Conservation (phyloP, 1,284 basidiomycete species). For the Anthracocystis panici-leucophaei region DNA sequence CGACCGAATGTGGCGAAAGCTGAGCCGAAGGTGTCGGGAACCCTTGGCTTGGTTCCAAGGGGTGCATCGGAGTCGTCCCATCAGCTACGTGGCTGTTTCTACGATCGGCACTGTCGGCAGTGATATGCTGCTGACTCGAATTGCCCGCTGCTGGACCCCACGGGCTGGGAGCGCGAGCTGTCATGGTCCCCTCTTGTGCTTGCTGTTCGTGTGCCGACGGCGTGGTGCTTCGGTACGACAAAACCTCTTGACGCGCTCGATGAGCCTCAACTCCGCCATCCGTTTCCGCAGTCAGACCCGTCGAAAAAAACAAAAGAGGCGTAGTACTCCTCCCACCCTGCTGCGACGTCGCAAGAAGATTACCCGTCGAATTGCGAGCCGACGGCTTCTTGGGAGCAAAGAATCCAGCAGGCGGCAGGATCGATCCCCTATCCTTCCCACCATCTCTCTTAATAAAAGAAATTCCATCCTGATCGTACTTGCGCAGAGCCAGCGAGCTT, state of each 20-base stretch:
- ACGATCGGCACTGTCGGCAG: neutral
- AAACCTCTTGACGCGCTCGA: conserved; percentile 12
- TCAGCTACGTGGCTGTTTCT: neutral
- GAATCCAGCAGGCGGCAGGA: conserved; percentile 57
- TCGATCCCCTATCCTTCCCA: conserved; percentile 35
- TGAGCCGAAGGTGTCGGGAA: conserved; percentile 20
- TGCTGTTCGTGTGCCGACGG: conserved; percentile 10
- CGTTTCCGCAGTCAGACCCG: neutral
- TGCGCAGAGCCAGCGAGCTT: conserved; percentile 26
- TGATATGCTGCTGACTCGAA: conserved; percentile 9
- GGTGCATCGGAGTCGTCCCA: conserved; percentile 1
- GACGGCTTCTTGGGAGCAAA: conserved; percentile 53
- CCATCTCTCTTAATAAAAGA: conserved; percentile 41
- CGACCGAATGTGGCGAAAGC: conserved; percentile 30
- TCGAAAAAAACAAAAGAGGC: conserved; percentile 31
- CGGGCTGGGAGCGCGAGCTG: conserved; percentile 24
- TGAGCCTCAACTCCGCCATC: neutral
- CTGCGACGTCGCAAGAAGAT: conserved; percentile 13
- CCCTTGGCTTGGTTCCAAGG: conserved; percentile 20
- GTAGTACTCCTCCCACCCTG: conserved; percentile 24
- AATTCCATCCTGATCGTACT: conserved; percentile 22
- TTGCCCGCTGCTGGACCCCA: conserved; percentile 21
- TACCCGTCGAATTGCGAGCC: conserved; percentile 29
- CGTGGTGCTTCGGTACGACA: conserved; percentile 9
- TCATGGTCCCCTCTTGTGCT: neutral